Base-by-base conservation (phyloP, 2,329 filamentous ascomycete genomes). In the Aspergillus sp. region DNA sequence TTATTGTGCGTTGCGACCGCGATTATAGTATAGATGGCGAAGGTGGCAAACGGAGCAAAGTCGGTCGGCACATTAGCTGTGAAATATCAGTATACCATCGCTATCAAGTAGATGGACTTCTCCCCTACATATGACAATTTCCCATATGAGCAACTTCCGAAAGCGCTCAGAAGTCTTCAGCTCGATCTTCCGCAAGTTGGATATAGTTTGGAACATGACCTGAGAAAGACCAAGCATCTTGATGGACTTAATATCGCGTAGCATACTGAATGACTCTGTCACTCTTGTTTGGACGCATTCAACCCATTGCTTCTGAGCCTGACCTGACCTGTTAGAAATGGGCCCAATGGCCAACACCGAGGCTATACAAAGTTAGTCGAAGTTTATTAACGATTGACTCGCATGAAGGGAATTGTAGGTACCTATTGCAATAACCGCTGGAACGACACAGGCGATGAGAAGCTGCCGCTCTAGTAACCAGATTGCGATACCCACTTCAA, bases 161-260 rank as follows among this genome's bases (percentile, higher is more conserved):
- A 64, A 67, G 11, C 23, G 41, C 17, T 60, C 36, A 7, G 65
- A 66, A 1, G 51, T 54, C 15, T 59, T 19, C 17, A 67, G n/a
- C 25, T 67, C 64, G 1, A 42, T 41, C 15, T 25, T 19, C 4
- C 21, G 21, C 4, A 23, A 3, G 3, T 23, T 1, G 21, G 21
- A 23, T 3, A 3, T 23, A 3, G 21, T 23, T 3, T 3, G 4
- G 3, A 23, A 23, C 4, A 23, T 3, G 21, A 70, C 71, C 3
- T 72, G 70, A n/a, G 68, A 73, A 3, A 82, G 62, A 0, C 79
- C 80, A 0, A 77, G 70, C 10, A 81, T 72, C 59, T 80, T 81
- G 61, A 81, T 68, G 32, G 72, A 73, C 60, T 79, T 81, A 70
- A 82, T 80, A 38, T 72, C 73, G 41, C 78, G 76, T 17, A 61